Evolutionary conservation across 257 asterid genomes (phyloP), one percentile per base, ranked within the genome.

Genomic region (Ehretia macrophylla): DNA sequence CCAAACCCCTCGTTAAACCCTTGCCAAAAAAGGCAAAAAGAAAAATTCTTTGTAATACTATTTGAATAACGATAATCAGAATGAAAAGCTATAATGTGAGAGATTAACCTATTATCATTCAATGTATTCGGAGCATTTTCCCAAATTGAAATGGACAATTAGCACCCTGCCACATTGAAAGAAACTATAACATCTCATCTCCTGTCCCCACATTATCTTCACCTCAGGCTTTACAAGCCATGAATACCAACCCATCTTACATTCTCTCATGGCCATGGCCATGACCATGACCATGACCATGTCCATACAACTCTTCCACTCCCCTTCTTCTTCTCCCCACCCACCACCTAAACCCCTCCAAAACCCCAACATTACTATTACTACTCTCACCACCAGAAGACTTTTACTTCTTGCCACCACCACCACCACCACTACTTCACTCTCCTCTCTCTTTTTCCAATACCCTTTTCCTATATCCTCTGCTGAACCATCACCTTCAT

Each of bases 341-440:
- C 83, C 42, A 39, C 73, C 81, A 27, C 47, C 47, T 42, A 72
- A 62, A 53, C 27, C 80, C 63, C 55, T 55, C n/a, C 50, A 59
- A 17, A 66, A 58, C 48, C 66, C 75, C 8, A 48, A 19, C 10
- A 12, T 14, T 12, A 39, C 10, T 56, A 3, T 51, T 3, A 13
- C 51, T 45, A 27, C 21, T 47, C 63, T 65, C 47, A 14, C 72
- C 66, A 56, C 90, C 0, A 81, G 93, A 68, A 74, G 97, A 74
- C 69, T 59, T 62, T 40, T 82, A 32, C 68, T 81, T 27, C 55
- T 81, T 74, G 67, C 82, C 19, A 54, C 84, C 51, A 61, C 80
- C 45, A 56, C 75, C 74, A 74, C 80, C 19, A 54, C 84, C 51
- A 61, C 80, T 40, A 56, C 75, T 75, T 76, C 80, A 35, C 65